Conservation (phyloP, 225 moss, liverwort and hornwort genomes). For the Asterella californica region DNA sequence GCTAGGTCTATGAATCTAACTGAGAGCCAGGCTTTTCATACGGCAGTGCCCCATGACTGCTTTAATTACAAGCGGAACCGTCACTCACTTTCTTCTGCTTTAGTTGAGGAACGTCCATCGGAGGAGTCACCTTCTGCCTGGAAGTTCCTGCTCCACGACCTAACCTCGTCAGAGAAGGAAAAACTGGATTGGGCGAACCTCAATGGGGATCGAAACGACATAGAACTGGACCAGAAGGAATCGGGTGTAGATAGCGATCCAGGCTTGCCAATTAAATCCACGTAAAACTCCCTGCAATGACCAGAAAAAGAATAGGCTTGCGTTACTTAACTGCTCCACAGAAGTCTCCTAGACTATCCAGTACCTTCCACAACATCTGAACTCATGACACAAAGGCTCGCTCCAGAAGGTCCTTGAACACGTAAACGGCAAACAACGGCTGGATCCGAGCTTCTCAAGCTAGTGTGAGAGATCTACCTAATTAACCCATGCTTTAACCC, state of each 20-base stretch:
- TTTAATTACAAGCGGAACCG: not conserved
- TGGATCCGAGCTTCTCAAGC: not conserved
- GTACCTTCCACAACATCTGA: not conserved
- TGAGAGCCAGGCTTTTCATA: not conserved
- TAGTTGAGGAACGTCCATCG: slow-evolving; percentile 17
- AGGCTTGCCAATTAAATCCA: slow-evolving; percentile 48
- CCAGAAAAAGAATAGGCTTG: not conserved
- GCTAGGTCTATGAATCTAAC: not conserved
- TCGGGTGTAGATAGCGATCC: slow-evolving; percentile 44
- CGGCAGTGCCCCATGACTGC: not conserved
- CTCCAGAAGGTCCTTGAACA: not conserved
- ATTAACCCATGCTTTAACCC: too few species aligned
- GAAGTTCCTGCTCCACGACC: slow-evolving; percentile 38
- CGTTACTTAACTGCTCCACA: not conserved
- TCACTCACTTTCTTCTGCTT: slow-evolving; percentile 14
- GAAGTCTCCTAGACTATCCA: not conserved
- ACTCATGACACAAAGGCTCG: not conserved
- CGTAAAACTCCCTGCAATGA: slow-evolving; percentile 45
- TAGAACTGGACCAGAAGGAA: slow-evolving; percentile 37
- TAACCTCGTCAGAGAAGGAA: slow-evolving; percentile 34
- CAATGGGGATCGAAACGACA: slow-evolving; percentile 45
- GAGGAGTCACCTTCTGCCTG: slow-evolving; percentile 24
- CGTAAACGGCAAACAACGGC: not conserved
- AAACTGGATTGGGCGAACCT: slow-evolving; percentile 35
- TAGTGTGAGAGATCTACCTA: not conserved